Evolutionary conservation across 192 early-diverging fungal species (phyloP).

Genomic region (Coemansia sp.): DNA sequence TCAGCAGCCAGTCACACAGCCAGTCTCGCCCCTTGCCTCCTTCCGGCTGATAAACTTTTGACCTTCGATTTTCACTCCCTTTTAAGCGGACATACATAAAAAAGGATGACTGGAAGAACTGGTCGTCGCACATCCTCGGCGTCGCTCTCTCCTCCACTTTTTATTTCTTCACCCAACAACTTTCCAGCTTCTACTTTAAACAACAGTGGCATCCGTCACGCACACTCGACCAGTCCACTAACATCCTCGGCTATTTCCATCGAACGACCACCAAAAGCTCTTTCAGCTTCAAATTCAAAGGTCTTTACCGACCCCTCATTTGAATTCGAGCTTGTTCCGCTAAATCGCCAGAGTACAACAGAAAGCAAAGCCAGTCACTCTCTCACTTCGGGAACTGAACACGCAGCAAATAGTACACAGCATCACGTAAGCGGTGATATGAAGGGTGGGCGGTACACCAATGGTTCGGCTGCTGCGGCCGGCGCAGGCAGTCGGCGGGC

Average conservation of each 20-base stretch:
- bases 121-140: neutral
- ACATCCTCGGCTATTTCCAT: neutral
- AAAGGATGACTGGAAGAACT: neutral
- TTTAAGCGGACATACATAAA: neutral
- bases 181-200: neutral
- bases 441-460: constrained; percentile 2
- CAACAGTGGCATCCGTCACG: constrained; percentile 2
- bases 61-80: neutral
- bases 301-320: neutral
- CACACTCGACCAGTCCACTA: constrained; percentile 2
- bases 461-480: neutral
- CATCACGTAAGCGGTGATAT: constrained; percentile 1
- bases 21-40: constrained; percentile 2
- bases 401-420: neutral
- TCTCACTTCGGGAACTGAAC: neutral
- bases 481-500: neutral
- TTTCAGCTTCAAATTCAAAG: neutral
- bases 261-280: neutral
- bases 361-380: neutral
- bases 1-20: constrained; percentile 6
- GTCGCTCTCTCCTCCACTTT: constrained; percentile 1
- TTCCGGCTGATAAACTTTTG: neutral
- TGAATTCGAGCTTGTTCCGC: constrained; percentile 7
- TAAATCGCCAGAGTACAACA: constrained; percentile 2
- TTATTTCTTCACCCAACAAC: neutral